Percentiles rank a stretch among this genome's conserved stretches.
Conservation (phyloP, 2,329 filamentous ascomycete species). For the Alternaria viburni region DNA sequence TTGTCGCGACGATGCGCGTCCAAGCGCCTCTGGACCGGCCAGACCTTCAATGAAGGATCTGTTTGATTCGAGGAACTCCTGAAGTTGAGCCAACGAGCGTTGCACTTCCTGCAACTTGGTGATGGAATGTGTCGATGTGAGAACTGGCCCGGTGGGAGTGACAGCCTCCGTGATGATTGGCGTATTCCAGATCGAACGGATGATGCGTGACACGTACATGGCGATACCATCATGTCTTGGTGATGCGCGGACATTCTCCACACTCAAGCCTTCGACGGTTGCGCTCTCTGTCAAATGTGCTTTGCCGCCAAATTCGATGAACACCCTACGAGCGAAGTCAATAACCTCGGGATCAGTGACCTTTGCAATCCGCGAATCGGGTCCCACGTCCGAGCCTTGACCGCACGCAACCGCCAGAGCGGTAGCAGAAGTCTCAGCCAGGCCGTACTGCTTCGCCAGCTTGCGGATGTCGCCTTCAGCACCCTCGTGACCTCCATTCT, state of each 20-base stretch:
- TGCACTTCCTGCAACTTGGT: constrained; percentile 78
- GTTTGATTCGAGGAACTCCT: constrained; percentile 85
- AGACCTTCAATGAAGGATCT: constrained; percentile 90
- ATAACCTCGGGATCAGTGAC: constrained; percentile 84
- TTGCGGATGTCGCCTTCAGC: constrained; percentile 81
- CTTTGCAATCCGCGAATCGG: constrained; percentile 71
- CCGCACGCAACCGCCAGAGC: constrained; percentile 94
- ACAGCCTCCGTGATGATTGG: constrained; percentile 68
- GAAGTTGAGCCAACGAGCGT: constrained; percentile 77
- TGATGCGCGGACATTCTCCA: constrained; percentile 85
- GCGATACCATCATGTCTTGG: constrained; percentile 88
- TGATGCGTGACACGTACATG: constrained; percentile 84
- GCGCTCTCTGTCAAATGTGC: constrained; percentile 83
- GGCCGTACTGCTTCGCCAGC: constrained; percentile 85
- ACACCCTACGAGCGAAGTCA: constrained; percentile 82
- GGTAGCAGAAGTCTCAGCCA: constrained; percentile 86
- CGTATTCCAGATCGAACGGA: constrained; percentile 86
- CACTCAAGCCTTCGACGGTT: constrained; percentile 64
- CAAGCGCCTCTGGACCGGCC: constrained; percentile 86
- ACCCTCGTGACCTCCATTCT: constrained; percentile 76
- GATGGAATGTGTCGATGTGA: constrained; percentile 70
- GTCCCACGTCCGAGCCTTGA: constrained; percentile 81
- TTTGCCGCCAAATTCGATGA: constrained; percentile 91
- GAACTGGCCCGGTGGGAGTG: constrained; percentile 65
- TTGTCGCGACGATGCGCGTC: constrained; percentile 77